Conservation (phyloP, 768 basidiomycete species). For the Ramaria rubella region DNA sequence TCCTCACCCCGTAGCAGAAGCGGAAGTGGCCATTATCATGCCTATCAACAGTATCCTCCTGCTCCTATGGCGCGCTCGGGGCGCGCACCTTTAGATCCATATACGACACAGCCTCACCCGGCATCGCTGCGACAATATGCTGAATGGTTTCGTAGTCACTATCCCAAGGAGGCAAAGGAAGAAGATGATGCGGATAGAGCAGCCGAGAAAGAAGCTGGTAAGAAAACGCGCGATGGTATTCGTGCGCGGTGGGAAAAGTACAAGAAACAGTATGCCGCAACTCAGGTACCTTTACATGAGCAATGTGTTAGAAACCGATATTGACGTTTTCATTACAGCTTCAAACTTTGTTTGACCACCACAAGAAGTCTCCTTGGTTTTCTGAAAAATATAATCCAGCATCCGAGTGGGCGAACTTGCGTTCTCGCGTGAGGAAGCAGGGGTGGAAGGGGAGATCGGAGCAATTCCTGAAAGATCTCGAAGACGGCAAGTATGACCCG, state of each 20-base stretch:
- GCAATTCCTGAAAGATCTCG: conserved; percentile 72
- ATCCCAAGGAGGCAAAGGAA: conserved; percentile 68
- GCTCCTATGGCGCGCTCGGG: conserved; percentile 34
- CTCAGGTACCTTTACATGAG: conserved; percentile 62
- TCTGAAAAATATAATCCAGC: conserved; percentile 88
- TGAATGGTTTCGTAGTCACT: conserved; percentile 79
- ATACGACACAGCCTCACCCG: conserved; percentile 59
- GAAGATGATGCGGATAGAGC: conserved; percentile 82
- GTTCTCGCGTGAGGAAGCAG: conserved; percentile 72
- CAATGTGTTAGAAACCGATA: conserved; percentile 5
- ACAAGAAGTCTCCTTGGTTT: conserved; percentile 95
- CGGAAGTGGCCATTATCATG: conserved; percentile 17
- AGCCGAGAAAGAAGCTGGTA: conserved; percentile 72
- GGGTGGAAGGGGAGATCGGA: conserved; percentile 76
- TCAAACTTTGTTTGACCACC: conserved; percentile 92
- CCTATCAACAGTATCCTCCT: conserved; percentile 33
- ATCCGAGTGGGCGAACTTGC: conserved; percentile 61
- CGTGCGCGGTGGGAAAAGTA: conserved; percentile 87
- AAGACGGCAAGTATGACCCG: conserved; percentile 80
- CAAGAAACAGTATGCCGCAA: conserved; percentile 81
- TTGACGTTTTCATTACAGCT: conserved; percentile 49
- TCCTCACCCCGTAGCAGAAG: conserved; percentile 52
- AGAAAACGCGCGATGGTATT: conserved; percentile 77
- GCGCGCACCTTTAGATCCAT: conserved; percentile 30
- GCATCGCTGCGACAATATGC: conserved; percentile 78